Conservation (phyloP, 108 stramenopile genomes). For the Pseudonitzschia multiseries region DNA sequence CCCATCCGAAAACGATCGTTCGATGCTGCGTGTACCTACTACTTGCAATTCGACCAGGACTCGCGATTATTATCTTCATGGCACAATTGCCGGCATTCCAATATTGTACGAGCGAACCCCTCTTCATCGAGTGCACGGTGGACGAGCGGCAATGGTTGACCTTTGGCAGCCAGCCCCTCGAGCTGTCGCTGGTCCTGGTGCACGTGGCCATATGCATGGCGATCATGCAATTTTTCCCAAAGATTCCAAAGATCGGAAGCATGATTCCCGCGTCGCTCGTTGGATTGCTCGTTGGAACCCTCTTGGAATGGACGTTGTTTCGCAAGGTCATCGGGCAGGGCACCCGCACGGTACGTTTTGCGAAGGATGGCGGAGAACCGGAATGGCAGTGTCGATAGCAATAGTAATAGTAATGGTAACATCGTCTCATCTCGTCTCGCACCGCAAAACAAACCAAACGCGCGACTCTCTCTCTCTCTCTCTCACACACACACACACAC, state of each 20-base stretch:
- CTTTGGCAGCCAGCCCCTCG: conserved; percentile 31
- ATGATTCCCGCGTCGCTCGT: conserved; percentile 49
- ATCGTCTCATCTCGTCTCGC: too few species aligned
- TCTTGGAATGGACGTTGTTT: conserved; percentile 49
- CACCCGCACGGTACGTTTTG: conserved; percentile 33
- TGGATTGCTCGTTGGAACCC: conserved; percentile 52
- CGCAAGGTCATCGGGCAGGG: conserved; percentile 37
- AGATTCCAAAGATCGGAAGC: conserved; percentile 38
- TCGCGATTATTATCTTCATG: conserved; percentile 60
- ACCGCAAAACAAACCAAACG: too few species aligned
- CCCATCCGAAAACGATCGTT: neutral
- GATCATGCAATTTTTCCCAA: conserved; percentile 51
- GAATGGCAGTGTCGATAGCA: too few species aligned
- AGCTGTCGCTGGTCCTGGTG: conserved; percentile 27
- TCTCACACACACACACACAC: too few species aligned
- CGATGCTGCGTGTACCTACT: too few species aligned
- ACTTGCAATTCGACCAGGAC: too few species aligned
- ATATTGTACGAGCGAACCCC: conserved; percentile 36
- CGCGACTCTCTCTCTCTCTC: too few species aligned
- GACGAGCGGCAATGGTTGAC: conserved; percentile 52
- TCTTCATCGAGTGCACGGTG: conserved; percentile 51
- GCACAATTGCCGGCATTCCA: conserved; percentile 55
- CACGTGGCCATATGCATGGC: conserved; percentile 46
- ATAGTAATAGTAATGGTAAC: too few species aligned
- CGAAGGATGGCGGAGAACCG: neutral